Evolutionary conservation across 805 yeast species (phyloP), one percentile per base, ranked within the genome.

Genomic region (Nakazawaea laoshanensis): DNA sequence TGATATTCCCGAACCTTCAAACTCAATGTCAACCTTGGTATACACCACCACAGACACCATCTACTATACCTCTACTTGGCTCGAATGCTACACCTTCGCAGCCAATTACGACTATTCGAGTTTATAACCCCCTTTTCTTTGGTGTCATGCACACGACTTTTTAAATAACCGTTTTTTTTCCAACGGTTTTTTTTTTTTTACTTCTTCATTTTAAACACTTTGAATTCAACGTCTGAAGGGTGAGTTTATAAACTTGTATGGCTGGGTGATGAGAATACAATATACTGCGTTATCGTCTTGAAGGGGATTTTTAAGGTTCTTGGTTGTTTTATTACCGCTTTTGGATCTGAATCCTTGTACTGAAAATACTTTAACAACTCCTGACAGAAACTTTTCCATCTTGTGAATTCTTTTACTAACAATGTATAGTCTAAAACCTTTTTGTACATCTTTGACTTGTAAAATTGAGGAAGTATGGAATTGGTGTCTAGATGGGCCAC

Each of bases 401-500:
- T n/a, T n/a, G n/a, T n/a, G n/a, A n/a, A n/a, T n/a, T n/a, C n/a
- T n/a, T n/a, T n/a, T n/a, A n/a, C n/a, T n/a, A n/a, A n/a, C n/a
- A n/a, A n/a, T n/a, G n/a, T n/a, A n/a, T n/a, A n/a, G n/a, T n/a
- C n/a, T n/a, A n/a, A n/a, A n/a, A n/a, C n/a, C n/a, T n/a, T n/a
- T n/a, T n/a, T n/a, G n/a, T n/a, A n/a, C n/a, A n/a, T n/a, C n/a
- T n/a, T n/a, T n/a, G n/a, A n/a, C n/a, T n/a, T n/a, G n/a, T n/a
- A n/a, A n/a, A n/a, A n/a, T n/a, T n/a, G n/a, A n/a, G n/a, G n/a
- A n/a, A 24, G 4, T 9, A 32, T 32, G 36, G 49, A 43, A 4
- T 30, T 53, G 20, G 53, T 44, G 19, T 53, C 59, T 4, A 45
- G 48, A 37, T 55, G 61, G 61, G 59, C 59, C 5, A 46, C 45